These are phyloP conservation scores for Colletotrichum eleusines DNA, from an alignment of 2,329 filamentous ascomycete species.

Conservation along the genomic window DNA sequence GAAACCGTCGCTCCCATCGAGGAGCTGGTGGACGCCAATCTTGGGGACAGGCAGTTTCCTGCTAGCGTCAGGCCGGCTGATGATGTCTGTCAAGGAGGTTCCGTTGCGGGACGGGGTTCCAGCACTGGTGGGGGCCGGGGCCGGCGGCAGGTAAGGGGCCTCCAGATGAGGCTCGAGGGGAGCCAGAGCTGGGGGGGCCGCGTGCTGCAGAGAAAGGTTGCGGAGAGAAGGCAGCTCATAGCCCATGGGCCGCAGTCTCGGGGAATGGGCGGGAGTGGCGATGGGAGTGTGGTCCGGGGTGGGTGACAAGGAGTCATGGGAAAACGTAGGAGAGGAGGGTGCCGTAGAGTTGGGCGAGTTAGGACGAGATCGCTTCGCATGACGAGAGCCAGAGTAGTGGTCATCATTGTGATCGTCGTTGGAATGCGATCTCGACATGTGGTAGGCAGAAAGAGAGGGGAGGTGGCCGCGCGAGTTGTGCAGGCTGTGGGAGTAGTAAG, in stretches of 20 bases:
- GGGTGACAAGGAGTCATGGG: constrained; percentile 93
- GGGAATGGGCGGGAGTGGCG: constrained; percentile 94
- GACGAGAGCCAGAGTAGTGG: constrained; percentile 76
- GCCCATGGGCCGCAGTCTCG: constrained; percentile 85
- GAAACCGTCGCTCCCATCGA: constrained; percentile 74
- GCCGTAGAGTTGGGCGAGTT: constrained; percentile 96
- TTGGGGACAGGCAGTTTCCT: constrained; percentile 92
- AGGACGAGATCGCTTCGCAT: constrained; percentile 89
- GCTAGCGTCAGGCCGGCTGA: constrained; percentile 86
- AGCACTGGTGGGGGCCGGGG: constrained; percentile 64
- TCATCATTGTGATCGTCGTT: constrained; percentile 83
- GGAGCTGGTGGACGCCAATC: constrained; percentile 88
- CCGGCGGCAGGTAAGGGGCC: constrained; percentile 53
- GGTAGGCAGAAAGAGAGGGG: constrained; percentile 86
- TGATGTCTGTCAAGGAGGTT: constrained; percentile 90
- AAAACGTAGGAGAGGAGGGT: constrained; percentile 95
- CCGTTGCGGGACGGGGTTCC: constrained; percentile 69
- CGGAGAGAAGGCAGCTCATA: constrained; percentile 88
- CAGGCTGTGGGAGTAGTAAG: constrained; percentile 63
- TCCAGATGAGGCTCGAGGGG: constrained; percentile 70
- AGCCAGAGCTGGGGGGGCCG: constrained; percentile 67
- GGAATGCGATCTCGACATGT: constrained; percentile 91
- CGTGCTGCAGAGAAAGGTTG: constrained; percentile 66
- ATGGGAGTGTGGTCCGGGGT: constrained; percentile 99
- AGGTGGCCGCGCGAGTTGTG: constrained; percentile 71